A percentile compares a stretch with the other conserved stretches of the same genome.
phyloP scores from a whole-genome alignment of 1,139 yeast genomes.

The Ogataea hybrid region DNA sequence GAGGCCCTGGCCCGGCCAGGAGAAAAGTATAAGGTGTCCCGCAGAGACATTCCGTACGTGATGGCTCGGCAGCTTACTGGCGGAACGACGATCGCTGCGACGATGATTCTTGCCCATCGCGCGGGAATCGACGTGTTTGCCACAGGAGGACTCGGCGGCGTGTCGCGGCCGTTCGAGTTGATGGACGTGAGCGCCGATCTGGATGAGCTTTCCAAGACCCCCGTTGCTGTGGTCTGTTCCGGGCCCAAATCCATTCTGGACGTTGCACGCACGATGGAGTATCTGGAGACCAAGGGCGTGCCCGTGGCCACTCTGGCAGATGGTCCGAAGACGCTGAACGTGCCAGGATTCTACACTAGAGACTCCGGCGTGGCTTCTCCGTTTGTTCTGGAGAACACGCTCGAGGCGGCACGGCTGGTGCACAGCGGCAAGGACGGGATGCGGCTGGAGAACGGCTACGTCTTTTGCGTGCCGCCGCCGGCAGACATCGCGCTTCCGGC shows the following conservation, averaged over 20 bases:
- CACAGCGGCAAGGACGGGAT: conserved; percentile 49
- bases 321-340: conserved; percentile 39
- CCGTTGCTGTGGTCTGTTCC: conserved; percentile 85
- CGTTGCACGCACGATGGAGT: conserved; percentile 78
- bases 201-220: conserved; percentile 79
- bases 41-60: conserved; percentile 77
- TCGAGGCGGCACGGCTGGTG: conserved; percentile 63
- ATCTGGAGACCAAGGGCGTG: conserved; percentile 84
- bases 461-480: conserved; percentile 86
- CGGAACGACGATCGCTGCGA: conserved; percentile 88
- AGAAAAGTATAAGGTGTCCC: conserved; percentile 60
- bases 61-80: conserved; percentile 66
- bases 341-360: conserved; percentile 85
- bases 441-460: conserved; percentile 61
- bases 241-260: conserved; percentile 90
- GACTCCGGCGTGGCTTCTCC: conserved; percentile 77
- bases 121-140: conserved; percentile 87
- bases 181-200: conserved; percentile 88
- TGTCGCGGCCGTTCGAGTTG: conserved; percentile 71
- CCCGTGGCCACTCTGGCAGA: conserved; percentile 42
- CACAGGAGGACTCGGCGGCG: conserved; percentile 95
- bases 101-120: conserved; percentile 74
- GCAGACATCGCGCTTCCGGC: conserved; percentile 56
- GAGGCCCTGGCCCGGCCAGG: conserved; percentile 44
- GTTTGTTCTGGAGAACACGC: conserved; percentile 50